Conservation (phyloP, 345 rosid genomes). For the Brassica incana region DNA sequence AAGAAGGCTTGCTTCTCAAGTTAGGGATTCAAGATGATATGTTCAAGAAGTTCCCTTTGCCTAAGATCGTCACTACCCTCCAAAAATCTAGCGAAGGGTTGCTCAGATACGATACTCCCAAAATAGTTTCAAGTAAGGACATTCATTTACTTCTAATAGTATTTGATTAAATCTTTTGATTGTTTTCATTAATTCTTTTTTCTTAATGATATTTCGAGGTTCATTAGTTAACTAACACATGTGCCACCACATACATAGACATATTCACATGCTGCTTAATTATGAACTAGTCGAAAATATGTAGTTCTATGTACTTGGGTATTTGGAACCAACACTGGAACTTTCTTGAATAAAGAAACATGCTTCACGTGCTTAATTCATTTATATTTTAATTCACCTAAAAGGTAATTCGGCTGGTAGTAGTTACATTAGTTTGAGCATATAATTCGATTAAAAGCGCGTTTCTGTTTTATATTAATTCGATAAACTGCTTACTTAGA, state of each 20-base stretch:
- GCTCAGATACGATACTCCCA: constrained; percentile 82
- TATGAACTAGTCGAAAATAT: neutral
- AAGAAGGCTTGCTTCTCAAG: constrained; percentile 84
- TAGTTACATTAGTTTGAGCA: constrained; percentile 21
- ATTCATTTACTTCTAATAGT: neutral
- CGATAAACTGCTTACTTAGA: constrained; percentile 4
- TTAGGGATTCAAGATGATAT: constrained; percentile 73
- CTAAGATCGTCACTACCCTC: constrained; percentile 49
- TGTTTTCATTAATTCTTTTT: neutral
- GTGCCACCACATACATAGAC: constrained; percentile 13
- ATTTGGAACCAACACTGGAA: constrained; percentile 26
- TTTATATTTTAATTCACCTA: constrained; percentile 8
- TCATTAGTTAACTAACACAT: constrained; percentile 1
- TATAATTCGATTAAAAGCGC: constrained; percentile 7
- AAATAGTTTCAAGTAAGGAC: constrained; percentile 77
- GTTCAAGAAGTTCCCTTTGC: constrained; percentile 66
- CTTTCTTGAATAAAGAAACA: constrained; percentile 12
- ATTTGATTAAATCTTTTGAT: neutral
- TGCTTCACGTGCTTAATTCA: constrained; percentile 34
- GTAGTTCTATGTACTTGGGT: constrained; percentile 4
- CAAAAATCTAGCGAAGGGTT: constrained; percentile 71
- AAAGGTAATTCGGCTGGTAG: constrained; percentile 18
- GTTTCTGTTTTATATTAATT: constrained; percentile 24
- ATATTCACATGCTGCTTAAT: constrained; percentile 14
- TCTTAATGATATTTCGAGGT: neutral